Percentiles rank a stretch among this genome's conserved stretches.
Conservation (phyloP, 2,329 filamentous ascomycete genomes). For the Pseudogymnoascus sp. region DNA sequence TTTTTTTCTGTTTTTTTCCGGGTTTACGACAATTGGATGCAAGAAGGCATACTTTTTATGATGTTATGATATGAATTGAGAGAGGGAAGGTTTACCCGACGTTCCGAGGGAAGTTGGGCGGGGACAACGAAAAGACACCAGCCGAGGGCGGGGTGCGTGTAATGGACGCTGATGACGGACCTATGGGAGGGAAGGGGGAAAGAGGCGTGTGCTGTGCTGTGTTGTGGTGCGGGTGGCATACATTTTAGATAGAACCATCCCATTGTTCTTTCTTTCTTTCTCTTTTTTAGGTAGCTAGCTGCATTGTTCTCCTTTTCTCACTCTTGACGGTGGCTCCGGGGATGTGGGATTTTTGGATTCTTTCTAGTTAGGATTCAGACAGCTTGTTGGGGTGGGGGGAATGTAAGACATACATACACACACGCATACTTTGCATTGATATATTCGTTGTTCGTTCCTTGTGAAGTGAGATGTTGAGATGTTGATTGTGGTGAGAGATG, state of each 20-base stretch:
- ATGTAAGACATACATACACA: background rate
- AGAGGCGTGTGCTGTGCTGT: background rate
- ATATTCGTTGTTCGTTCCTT: too few species aligned
- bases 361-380: background rate
- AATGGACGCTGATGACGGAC: background rate
- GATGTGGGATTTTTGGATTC: background rate
- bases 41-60: background rate
- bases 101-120: background rate
- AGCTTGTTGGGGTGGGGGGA: background rate
- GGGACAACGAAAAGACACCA: background rate
- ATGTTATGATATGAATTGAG: conserved; percentile 3
- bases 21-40: background rate
- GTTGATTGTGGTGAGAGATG: background rate
- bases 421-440: background rate
- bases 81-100: background rate
- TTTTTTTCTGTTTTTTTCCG: background rate
- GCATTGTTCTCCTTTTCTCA: background rate
- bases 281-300: background rate
- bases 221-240: background rate
- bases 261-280: background rate
- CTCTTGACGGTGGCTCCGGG: background rate
- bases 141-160: background rate
- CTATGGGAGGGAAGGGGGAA: background rate
- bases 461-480: background rate
- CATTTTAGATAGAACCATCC: background rate